These are phyloP conservation scores for Fusarium sp. DNA, from an alignment of 2,329 filamentous ascomycete species.

Conservation along the genomic window DNA sequence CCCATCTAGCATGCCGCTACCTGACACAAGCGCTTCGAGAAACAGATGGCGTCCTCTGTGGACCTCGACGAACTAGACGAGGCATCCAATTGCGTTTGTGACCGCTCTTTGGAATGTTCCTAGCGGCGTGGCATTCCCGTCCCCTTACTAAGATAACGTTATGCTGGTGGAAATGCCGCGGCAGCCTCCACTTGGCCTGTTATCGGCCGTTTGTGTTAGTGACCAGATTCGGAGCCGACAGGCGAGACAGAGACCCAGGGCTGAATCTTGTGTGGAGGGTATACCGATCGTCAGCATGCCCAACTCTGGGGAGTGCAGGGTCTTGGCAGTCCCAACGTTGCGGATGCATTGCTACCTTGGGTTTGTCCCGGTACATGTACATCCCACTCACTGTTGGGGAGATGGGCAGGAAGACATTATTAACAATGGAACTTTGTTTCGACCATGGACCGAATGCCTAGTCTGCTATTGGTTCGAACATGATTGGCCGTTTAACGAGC, in stretches of 20 bases:
- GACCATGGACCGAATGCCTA: neutral
- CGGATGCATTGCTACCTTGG: neutral
- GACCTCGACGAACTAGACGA: slow-evolving; percentile 8
- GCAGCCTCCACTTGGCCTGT: neutral
- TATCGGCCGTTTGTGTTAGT: slow-evolving; percentile 26
- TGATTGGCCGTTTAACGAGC: slow-evolving; percentile 2
- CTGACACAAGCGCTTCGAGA: slow-evolving; percentile 29
- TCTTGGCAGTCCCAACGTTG: slow-evolving; percentile 17
- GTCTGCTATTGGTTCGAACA: neutral
- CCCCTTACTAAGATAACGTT: neutral
- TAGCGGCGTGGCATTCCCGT: slow-evolving; percentile 1
- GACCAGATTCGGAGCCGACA: slow-evolving; percentile 29
- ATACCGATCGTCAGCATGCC: slow-evolving; percentile 10
- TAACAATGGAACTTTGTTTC: neutral
- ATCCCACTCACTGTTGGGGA: neutral
- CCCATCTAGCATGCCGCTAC: slow-evolving; percentile 5
- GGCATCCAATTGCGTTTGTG: slow-evolving; percentile 17
- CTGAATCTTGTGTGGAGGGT: slow-evolving; percentile 10
- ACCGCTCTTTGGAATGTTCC: neutral
- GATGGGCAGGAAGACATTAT: neutral
- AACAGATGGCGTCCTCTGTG: slow-evolving; percentile 1
- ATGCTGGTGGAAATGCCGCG: slow-evolving; percentile 10
- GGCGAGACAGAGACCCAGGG: slow-evolving; percentile 8
- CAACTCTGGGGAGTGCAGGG: slow-evolving; percentile 6
- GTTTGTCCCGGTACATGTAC: neutral